phyloP scores from a whole-genome alignment of 2,329 filamentous ascomycete genomes.

The Cladosporium colombiae region DNA sequence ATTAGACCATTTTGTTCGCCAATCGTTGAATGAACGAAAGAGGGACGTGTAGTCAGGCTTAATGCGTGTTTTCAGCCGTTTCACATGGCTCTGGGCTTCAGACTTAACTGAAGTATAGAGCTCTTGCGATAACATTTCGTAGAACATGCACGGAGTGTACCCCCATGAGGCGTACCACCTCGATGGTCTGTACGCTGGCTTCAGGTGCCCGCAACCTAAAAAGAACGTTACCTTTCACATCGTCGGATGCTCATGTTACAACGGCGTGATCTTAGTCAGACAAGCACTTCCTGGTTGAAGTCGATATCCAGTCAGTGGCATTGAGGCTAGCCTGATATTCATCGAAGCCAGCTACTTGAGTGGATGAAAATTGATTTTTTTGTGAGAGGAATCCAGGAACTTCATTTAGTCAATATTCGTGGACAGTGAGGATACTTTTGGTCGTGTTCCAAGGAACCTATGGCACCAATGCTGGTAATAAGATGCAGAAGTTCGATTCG shows the following conservation, averaged over 20 bases:
- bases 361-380: not conserved
- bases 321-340: not conserved
- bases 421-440: not conserved
- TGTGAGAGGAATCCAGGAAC: not conserved
- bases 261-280: not conserved
- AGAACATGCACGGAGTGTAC: not conserved
- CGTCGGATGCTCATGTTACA: not conserved
- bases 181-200: not conserved
- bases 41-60: not conserved
- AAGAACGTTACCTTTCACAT: not conserved
- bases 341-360: not conserved
- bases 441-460: not conserved
- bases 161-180: not conserved
- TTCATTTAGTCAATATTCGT: not conserved
- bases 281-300: not conserved
- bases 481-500: not conserved
- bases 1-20: not conserved
- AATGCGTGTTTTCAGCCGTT: no score
- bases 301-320: not conserved
- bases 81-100: no score
- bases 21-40: not conserved
- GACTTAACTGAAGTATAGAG: no score
- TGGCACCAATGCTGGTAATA: not conserved
- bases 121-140: not conserved
- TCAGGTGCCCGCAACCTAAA: slow-evolving; percentile 1